Conservation (phyloP, 2,329 filamentous ascomycete genomes). For the Escovopsis sp. region DNA sequence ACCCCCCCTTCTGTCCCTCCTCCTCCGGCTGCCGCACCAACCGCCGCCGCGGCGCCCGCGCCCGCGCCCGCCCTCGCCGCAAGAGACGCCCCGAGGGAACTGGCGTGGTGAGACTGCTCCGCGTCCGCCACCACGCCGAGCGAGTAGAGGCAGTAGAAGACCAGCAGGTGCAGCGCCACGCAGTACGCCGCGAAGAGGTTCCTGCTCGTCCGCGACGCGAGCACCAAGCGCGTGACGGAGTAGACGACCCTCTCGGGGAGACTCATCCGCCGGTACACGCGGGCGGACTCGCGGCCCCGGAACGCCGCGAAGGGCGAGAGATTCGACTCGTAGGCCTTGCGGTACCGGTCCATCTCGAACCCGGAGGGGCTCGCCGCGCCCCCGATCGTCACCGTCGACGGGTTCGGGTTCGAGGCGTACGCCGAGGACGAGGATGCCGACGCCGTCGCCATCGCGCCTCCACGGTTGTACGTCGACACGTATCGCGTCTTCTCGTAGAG, state of each 20-base stretch:
- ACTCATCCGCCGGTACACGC: constrained; percentile 87
- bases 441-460: constrained; percentile 41
- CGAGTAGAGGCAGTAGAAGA: constrained; percentile 79
- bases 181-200: constrained; percentile 93
- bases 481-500: constrained; percentile 97
- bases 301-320: constrained; percentile 94
- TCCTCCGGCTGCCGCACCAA: constrained; percentile 8
- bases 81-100: constrained; percentile 35
- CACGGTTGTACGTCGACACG: constrained; percentile 79
- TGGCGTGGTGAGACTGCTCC: constrained; percentile 45
- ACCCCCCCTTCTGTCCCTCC: constrained; percentile 19
- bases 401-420: constrained; percentile 58
- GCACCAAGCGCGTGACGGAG: constrained; percentile 76
- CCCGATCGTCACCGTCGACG: constrained; percentile 50
- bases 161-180: constrained; percentile 69
- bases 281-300: constrained; percentile 76
- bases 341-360: constrained; percentile 67
- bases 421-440: constrained; percentile 47
- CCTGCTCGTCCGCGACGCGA: constrained; percentile 77
- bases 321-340: constrained; percentile 84
- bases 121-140: constrained; percentile 53
- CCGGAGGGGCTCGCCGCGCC: constrained; percentile 41
- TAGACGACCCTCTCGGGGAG: constrained; percentile 82
- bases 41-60: constrained; percentile 9
- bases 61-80: constrained; percentile 28